Evolutionary conservation across 2,329 filamentous ascomycete genomes (phyloP), one percentile per base, ranked within the genome.

Genomic region (Paracoccidioides lutzii): DNA sequence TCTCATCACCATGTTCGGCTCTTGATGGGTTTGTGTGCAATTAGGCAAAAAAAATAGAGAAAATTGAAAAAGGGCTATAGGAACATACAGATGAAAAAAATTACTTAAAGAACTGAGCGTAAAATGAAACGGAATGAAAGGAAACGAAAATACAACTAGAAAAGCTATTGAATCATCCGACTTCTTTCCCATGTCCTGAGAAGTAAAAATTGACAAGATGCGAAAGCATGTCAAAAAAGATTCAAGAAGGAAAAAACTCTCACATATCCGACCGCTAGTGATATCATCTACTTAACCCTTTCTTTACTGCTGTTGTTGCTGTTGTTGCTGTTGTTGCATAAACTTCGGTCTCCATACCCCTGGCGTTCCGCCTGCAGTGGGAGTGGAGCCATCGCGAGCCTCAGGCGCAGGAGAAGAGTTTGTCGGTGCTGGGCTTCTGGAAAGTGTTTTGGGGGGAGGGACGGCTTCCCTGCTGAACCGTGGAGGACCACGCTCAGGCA

Each of bases 311-410:
- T 58, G 52, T 35, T 61, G 56, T 22, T 22, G 22, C 48, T 57
- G 55, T 42, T 60, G 55, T 33, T 57, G 49, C 52, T 57, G 55
- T 42, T 60, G 55, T 33, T 57, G 49, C 37, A 32, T 61, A 41
- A 57, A 54, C 48, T 28, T 54, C 22, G 59, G 58, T 51, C 57
- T 60, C 59, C 59, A 61, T 40, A 55, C 55, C 30, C 38, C 37
- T 22, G 38, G 10, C 5, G 53, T 35, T 37, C 55, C 52, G n/a
- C 50, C n/a, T n/a, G 55, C 33, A 12, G 56, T 53, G n/a, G 59
- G 52, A 14, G 46, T 51, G 41, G 48, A 37, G 35, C 54, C 54
- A 12, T 52, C 56, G 30, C 52, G 53, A 15, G 48, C 38, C 40
- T 60, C 58, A 30, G 58, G 45, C 7, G 55, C 55, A 43, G 59